Conservation (phyloP, 192 early-diverging fungal species). For the Phlyctochytrium planicorne region DNA sequence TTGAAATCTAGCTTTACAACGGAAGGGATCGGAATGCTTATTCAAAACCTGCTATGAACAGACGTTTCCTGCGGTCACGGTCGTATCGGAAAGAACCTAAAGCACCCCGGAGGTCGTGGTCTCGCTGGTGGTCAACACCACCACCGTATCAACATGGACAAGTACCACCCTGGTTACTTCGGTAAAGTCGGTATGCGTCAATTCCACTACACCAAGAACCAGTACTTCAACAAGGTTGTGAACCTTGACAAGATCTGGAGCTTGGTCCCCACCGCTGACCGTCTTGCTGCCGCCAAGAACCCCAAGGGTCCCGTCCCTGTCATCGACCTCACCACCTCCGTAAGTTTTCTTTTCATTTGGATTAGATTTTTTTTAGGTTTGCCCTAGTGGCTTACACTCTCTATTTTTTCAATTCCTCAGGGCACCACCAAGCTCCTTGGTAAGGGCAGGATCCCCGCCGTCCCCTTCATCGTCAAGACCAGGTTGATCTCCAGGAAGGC, state of each 20-base stretch:
- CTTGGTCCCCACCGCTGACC: constrained; percentile 82
- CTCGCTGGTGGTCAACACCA: constrained; percentile 99
- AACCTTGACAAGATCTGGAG: constrained; percentile 96
- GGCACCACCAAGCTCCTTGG: constrained; percentile 96
- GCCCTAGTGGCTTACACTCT: constrained; percentile 17
- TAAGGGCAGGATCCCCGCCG: constrained; percentile 84
- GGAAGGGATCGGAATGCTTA: background rate
- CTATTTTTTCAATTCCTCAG: constrained; percentile 44
- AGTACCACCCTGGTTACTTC: constrained; percentile 99
- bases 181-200: constrained; percentile 99
- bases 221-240: constrained; percentile 80
- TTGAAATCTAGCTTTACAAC: constrained; percentile 2
- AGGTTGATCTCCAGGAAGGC: constrained; percentile 87
- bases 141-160: constrained; percentile 99
- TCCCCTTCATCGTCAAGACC: constrained; percentile 95
- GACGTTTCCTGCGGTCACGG: constrained; percentile 99
- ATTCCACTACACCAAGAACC: constrained; percentile 95
- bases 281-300: constrained; percentile 76
- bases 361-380: background rate
- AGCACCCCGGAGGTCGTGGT: constrained; percentile 99
- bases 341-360: constrained; percentile 19
- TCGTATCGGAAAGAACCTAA: constrained; percentile 99
- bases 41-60: constrained; percentile 17
- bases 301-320: constrained; percentile 86
- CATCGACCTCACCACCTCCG: constrained; percentile 77